Conservation (phyloP, 768 basidiomycete species). For the Termitomyces heimii region DNA sequence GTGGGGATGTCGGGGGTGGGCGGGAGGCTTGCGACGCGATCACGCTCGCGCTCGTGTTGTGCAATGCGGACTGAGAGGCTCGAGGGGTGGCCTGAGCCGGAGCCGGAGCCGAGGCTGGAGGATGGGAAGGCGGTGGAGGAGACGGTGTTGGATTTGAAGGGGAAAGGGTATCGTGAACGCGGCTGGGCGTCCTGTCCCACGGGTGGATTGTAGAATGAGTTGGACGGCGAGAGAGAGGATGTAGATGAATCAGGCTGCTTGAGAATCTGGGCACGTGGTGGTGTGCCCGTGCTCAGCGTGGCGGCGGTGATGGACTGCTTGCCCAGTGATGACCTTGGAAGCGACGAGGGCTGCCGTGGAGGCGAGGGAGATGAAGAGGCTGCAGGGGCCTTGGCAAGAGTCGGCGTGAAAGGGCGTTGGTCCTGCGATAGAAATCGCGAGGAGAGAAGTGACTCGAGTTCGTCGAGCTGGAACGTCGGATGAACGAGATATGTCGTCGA, state of each 20-base stretch:
- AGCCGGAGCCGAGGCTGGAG: slow-evolving; percentile 6
- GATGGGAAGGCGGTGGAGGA: slow-evolving; percentile 7
- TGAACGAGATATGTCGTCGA: slow-evolving; percentile 58
- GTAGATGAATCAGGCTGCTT: slow-evolving; percentile 11
- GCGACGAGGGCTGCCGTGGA: slow-evolving; percentile 16
- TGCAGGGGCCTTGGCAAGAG: slow-evolving; percentile 55
- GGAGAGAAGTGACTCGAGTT: slow-evolving; percentile 70
- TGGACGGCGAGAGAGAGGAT: slow-evolving; percentile 14
- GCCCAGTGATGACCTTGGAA: slow-evolving; percentile 3
- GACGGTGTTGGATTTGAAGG: slow-evolving; percentile 25
- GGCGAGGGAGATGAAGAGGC: slow-evolving; percentile 21
- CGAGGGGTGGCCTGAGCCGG: slow-evolving; percentile 3
- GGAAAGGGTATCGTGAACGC: slow-evolving; percentile 16
- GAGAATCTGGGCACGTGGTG: slow-evolving; percentile 9
- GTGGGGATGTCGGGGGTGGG: background rate
- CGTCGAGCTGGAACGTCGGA: slow-evolving; percentile 70
- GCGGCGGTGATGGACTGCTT: slow-evolving; percentile 4
- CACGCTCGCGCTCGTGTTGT: slow-evolving; percentile 6
- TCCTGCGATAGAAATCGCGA: slow-evolving; percentile 68
- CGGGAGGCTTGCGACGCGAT: slow-evolving; percentile 4
- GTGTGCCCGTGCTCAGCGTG: background rate
- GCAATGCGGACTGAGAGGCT: slow-evolving; percentile 5
- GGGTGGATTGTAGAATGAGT: slow-evolving; percentile 12
- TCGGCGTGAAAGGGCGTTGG: slow-evolving; percentile 66
- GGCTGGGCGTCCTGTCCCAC: slow-evolving; percentile 2